A percentile compares a stretch with the other conserved stretches of the same genome.
phyloP scores from a whole-genome alignment of 306 rosid species.

The Vigna radiata region DNA sequence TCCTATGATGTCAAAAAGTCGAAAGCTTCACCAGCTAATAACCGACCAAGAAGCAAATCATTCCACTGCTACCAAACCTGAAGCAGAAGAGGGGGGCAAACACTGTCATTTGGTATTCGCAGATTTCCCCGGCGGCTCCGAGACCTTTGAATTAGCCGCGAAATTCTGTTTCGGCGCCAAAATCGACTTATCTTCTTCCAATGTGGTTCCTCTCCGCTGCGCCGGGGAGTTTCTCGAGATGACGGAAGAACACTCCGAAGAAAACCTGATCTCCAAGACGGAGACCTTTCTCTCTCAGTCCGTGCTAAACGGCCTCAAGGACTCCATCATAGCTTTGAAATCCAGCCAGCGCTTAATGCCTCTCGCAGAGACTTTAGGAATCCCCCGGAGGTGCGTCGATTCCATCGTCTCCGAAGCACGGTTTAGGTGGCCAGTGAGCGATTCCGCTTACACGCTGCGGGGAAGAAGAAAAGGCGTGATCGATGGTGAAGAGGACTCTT shows the following conservation, averaged over 20 bases:
- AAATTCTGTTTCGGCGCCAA: slow-evolving; percentile 10
- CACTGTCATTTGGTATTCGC: background rate
- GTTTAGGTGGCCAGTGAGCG: slow-evolving; percentile 5
- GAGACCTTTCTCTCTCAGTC: background rate
- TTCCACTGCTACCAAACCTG: background rate
- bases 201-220: slow-evolving; percentile 13
- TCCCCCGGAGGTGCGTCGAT: background rate
- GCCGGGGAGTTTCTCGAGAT: slow-evolving; percentile 14
- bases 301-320: slow-evolving; percentile 3
- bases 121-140: slow-evolving; percentile 15
- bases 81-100: background rate
- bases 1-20: slow-evolving; percentile 2
- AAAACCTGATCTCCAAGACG: slow-evolving; percentile 8
- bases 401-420: background rate
- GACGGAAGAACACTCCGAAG: slow-evolving; percentile 15
- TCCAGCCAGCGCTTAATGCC: slow-evolving; percentile 11
- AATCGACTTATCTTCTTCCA: background rate
- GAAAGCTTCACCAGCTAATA: slow-evolving; percentile 16
- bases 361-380: background rate
- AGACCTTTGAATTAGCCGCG: slow-evolving; percentile 10
- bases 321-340: background rate
- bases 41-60: background rate
- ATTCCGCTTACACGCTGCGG: background rate
- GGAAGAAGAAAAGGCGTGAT: background rate
- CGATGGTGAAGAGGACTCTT: background rate